A percentile compares a stretch with the other conserved stretches of the same genome.
These are phyloP conservation scores for Huntiella savannae DNA, from an alignment of 2,329 filamentous ascomycete species.

Conservation along the genomic window DNA sequence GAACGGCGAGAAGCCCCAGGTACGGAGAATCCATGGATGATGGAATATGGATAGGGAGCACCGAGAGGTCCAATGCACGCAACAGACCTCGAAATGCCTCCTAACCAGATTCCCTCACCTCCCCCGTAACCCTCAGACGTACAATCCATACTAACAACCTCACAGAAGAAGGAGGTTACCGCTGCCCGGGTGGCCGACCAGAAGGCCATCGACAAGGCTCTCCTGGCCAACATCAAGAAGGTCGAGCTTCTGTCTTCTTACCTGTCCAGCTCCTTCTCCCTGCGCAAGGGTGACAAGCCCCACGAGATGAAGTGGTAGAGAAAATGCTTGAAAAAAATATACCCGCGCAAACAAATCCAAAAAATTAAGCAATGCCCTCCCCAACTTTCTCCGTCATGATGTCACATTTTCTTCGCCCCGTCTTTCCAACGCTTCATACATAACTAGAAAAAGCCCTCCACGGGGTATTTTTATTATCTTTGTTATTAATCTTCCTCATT, in stretches of 20 bases:
- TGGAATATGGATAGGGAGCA: not conserved
- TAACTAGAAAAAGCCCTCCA: too few relatives aligned
- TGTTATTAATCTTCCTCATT: too few relatives aligned
- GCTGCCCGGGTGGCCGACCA: constrained; percentile 89
- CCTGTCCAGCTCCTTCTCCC: constrained; percentile 89
- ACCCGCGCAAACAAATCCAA: constrained; percentile 15
- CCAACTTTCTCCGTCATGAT: too few relatives aligned
- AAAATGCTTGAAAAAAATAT: constrained; percentile 16
- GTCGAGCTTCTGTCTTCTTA: constrained; percentile 85
- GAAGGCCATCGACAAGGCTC: constrained; percentile 94
- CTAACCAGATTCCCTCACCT: too few relatives aligned
- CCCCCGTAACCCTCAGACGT: not conserved
- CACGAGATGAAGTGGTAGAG: constrained; percentile 98
- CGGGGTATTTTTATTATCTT: too few relatives aligned
- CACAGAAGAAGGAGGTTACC: constrained; percentile 88
- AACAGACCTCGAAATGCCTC: too few relatives aligned
- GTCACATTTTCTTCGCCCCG: too few relatives aligned
- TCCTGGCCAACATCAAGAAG: constrained; percentile 96
- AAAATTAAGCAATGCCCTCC: constrained; percentile 8
- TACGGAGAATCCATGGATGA: constrained; percentile 27
- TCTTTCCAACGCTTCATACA: too few relatives aligned
- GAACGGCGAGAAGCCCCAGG: constrained; percentile 95
- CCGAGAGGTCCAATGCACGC: too few relatives aligned
- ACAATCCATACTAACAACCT: constrained; percentile 4
- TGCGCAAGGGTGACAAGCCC: constrained; percentile 98